Base-by-base conservation (phyloP, 768 basidiomycete species). In the Leccinum fibrillosum region DNA sequence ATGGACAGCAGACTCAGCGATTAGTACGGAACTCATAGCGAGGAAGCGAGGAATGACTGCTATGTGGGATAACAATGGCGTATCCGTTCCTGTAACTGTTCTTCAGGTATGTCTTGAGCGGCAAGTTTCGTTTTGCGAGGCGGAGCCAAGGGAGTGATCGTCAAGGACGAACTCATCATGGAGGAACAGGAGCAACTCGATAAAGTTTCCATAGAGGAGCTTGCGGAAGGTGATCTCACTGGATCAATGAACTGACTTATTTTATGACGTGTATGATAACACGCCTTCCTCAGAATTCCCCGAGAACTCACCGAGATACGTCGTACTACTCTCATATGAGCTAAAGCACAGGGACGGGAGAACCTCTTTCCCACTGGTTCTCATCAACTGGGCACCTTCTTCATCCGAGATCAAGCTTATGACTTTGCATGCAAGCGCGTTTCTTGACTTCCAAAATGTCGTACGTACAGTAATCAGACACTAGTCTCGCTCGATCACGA, bases 1-100 rank as follows among this genome's bases (percentile, higher is more conserved):
- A 82, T 97, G 95, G 95, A 85, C 85, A 5, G 86, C 95, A 49
- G 78, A 81, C 59, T 94, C 92, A 23, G 23, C 23, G 7, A 82
- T 90, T 62, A 83, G 97, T 57, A 96, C 94, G 0, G 97, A 96
- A 8, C 78, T 97, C 61, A 88, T 99, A 72, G 96, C 93, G 25
- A 83, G 89, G 57, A 99, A 99, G 78, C 86, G 93, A 56, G 97
- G 96, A 48, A 98, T 98, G 96, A 89, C 92, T 10, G 84, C 84
- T 13, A 76, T 98, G 67, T 98, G 93, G 91, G 91, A 94, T 69
- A 83, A 89, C 70, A 88, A 92, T 57, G 97, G 96, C 25, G 85
- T 84, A 35, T 81, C 90, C 51, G 79, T 90, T 63, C 96, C 96
- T 2, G 93, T 97, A 28, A 99, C 97, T 0, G 86, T 99, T 50